phyloP scores from a whole-genome alignment of 1,284 basidiomycete species.

The Sporisorium graminicola region DNA sequence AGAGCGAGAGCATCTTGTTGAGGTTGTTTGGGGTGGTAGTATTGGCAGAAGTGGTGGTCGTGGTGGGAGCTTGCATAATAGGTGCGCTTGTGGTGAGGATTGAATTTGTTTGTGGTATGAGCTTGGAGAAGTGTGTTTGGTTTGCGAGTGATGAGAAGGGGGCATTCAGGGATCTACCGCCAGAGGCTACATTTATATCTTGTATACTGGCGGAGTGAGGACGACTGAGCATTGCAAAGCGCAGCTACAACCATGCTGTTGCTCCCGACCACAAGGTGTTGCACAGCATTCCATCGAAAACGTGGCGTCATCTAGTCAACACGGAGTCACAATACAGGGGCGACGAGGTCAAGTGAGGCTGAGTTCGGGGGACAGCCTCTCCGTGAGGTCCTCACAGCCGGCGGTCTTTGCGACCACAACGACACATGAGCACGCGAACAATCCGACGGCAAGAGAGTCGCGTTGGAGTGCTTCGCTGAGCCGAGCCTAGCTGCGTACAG shows the following conservation, averaged over 20 bases:
- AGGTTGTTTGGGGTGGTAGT: conserved; percentile 3
- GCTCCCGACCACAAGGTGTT: background rate
- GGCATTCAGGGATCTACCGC: background rate
- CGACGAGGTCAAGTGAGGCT: too few relatives aligned
- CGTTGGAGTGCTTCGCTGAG: background rate
- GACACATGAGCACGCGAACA: background rate
- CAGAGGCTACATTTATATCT: background rate
- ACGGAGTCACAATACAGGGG: background rate
- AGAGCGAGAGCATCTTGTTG: conserved; percentile 38
- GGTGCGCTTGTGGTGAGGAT: background rate
- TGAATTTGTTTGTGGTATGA: conserved; percentile 3
- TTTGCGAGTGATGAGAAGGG: background rate
- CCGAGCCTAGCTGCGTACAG: background rate
- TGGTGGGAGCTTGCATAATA: background rate
- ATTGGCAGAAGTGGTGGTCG: background rate
- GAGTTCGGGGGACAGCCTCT: background rate
- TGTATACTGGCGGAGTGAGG: background rate
- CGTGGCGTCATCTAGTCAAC: background rate
- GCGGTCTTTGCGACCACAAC: background rate
- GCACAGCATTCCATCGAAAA: background rate
- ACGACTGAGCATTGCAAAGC: conserved; percentile 1
- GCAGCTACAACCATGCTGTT: background rate
- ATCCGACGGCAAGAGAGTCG: background rate
- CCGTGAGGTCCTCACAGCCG: background rate
- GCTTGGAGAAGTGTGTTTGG: background rate